A percentile compares a stretch with the other conserved stretches of the same genome.
Conservation (phyloP, 2,329 filamentous ascomycete species). For the Septoria petroselini region DNA sequence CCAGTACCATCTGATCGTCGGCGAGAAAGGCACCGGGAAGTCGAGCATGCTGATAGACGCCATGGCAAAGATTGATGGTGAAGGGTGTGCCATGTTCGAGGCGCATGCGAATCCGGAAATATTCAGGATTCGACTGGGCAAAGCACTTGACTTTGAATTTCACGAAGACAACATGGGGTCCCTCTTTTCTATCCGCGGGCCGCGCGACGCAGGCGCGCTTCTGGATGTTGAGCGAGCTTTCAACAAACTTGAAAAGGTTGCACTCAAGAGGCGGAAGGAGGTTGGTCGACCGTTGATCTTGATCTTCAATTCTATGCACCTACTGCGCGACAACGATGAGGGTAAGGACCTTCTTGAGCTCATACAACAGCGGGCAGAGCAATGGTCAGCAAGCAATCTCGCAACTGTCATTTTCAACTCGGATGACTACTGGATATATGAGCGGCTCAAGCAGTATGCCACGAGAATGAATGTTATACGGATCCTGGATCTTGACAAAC, state of each 20-base stretch:
- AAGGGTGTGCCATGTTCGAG: slow-evolving; percentile 92
- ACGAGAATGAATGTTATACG: slow-evolving; percentile 93
- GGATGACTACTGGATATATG: slow-evolving; percentile 98
- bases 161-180: slow-evolving; percentile 97
- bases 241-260: slow-evolving; percentile 97
- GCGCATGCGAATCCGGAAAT: slow-evolving; percentile 94
- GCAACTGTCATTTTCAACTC: slow-evolving; percentile 93
- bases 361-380: slow-evolving; percentile 90
- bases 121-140: slow-evolving; percentile 69
- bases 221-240: slow-evolving; percentile 94
- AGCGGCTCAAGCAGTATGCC: slow-evolving; percentile 84
- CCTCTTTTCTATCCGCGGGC: slow-evolving; percentile 90
- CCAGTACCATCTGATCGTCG: slow-evolving; percentile 87
- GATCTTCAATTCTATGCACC: slow-evolving; percentile 90
- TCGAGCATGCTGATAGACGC: slow-evolving; percentile 94
- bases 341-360: slow-evolving; percentile 92
- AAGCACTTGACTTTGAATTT: slow-evolving; percentile 92
- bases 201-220: slow-evolving; percentile 84
- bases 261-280: slow-evolving; percentile 63
- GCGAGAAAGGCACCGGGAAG: slow-evolving; percentile 95
- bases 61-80: slow-evolving; percentile 88
- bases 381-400: slow-evolving; percentile 89
- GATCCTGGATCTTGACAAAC: slow-evolving; percentile 76
- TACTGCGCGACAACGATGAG: slow-evolving; percentile 86
- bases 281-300: slow-evolving; percentile 73